phyloP scores from a whole-genome alignment of 2,329 filamentous ascomycete genomes.

The Venturia nashicola region DNA sequence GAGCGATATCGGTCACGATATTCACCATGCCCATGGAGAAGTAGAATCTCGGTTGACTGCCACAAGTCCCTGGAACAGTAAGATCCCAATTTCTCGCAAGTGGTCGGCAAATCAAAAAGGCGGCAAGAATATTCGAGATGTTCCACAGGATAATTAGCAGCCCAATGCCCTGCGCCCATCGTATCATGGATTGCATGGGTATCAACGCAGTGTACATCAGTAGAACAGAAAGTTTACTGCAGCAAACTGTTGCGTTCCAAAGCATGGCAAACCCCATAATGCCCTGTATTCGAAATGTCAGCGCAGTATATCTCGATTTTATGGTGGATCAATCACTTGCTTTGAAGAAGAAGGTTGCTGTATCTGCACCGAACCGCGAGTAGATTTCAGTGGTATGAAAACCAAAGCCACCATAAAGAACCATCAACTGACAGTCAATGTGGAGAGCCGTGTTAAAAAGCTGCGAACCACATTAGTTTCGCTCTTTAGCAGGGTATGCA shows the following conservation, averaged over 20 bases:
- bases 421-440: conserved; percentile 13
- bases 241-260: conserved; percentile 16
- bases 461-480: conserved; percentile 4
- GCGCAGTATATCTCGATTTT: background rate
- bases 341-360: conserved; percentile 15
- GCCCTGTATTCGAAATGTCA: conserved; percentile 6
- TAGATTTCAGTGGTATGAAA: conserved; percentile 14
- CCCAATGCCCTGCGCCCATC: conserved; percentile 4
- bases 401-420: conserved; percentile 15
- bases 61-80: conserved; percentile 13
- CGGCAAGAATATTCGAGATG: background rate
- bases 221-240: conserved; percentile 15
- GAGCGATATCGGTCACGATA: conserved; percentile 13
- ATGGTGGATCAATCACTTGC: conserved; percentile 6
- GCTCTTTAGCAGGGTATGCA: background rate
- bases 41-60: conserved; percentile 15
- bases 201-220: conserved; percentile 15
- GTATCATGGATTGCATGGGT: conserved; percentile 12
- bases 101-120: background rate
- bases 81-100: background rate
- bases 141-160: background rate
- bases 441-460: conserved; percentile 15
- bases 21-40: conserved; percentile 15
- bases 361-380: conserved; percentile 13
- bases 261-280: conserved; percentile 15